A percentile compares a stretch with the other conserved stretches of the same genome.
Conservation (phyloP, 352 stramenopile genomes). For the Pythium scleroteichum region DNA sequence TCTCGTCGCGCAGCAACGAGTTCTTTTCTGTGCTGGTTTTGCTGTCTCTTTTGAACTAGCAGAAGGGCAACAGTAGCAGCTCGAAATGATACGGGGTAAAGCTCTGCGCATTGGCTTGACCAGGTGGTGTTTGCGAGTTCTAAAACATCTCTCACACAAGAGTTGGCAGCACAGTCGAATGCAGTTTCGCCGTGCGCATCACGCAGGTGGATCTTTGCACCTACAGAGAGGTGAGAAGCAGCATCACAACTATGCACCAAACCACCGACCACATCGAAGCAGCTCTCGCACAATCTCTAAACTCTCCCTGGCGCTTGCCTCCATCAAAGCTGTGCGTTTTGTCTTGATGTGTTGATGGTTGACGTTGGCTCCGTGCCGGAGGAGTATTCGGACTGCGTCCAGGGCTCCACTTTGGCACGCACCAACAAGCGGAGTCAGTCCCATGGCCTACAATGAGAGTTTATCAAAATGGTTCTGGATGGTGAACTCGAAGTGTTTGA, state of each 20-base stretch:
- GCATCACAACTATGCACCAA: not conserved
- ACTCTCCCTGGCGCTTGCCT: constrained; percentile 46
- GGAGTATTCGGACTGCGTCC: constrained; percentile 46
- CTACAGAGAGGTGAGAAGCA: constrained; percentile 24
- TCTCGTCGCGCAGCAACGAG: constrained; percentile 28
- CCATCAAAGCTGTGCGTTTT: constrained; percentile 61
- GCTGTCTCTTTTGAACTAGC: constrained; percentile 43
- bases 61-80: constrained; percentile 36
- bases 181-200: constrained; percentile 51
- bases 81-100: constrained; percentile 59
- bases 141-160: constrained; percentile 33
- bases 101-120: constrained; percentile 10
- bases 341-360: constrained; percentile 59
- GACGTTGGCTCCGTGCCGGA: constrained; percentile 44
- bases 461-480: not conserved
- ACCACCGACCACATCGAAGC: constrained; percentile 50
- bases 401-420: constrained; percentile 53
- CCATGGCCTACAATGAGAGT: constrained; percentile 49
- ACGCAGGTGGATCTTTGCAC: constrained; percentile 39
- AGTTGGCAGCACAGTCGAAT: constrained; percentile 46
- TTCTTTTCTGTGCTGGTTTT: constrained; percentile 21
- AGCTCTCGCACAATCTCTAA: constrained; percentile 47
- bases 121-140: constrained; percentile 27
- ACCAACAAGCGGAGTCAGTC: constrained; percentile 60
- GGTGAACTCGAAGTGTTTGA: constrained; percentile 7